Evolutionary conservation across 2,329 filamentous ascomycete species (phyloP).

Genomic region (Epichloe uncinata): DNA sequence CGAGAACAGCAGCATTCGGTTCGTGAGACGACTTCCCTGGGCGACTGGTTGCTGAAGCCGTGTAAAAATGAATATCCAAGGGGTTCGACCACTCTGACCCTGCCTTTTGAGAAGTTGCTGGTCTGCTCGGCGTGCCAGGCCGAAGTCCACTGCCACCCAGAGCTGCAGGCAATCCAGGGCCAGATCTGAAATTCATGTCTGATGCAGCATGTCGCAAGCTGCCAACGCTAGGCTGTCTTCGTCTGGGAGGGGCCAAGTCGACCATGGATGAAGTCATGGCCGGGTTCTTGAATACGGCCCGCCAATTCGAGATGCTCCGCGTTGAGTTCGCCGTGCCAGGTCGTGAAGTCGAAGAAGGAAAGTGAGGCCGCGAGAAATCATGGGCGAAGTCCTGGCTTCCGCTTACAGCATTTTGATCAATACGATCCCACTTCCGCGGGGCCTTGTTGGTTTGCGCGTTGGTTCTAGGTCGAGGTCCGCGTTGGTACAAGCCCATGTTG

Average conservation of each 20-base stretch:
- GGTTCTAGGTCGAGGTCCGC: slow-evolving; percentile 1
- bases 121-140: slow-evolving; percentile 13
- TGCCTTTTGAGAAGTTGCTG: slow-evolving; percentile 19
- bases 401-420: slow-evolving; percentile 20
- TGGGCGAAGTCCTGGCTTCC: slow-evolving; percentile 25
- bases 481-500: background rate
- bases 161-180: slow-evolving; percentile 19
- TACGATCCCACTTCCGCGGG: slow-evolving; percentile 16
- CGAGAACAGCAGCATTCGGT: background rate
- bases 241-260: slow-evolving; percentile 24
- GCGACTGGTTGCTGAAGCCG: slow-evolving; percentile 11
- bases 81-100: slow-evolving; percentile 32
- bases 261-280: slow-evolving; percentile 30
- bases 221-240: slow-evolving; percentile 15
- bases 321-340: slow-evolving; percentile 28
- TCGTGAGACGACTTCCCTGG: background rate
- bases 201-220: slow-evolving; percentile 23
- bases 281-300: slow-evolving; percentile 24
- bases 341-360: slow-evolving; percentile 15
- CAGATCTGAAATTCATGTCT: slow-evolving; percentile 23
- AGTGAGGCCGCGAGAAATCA: slow-evolving; percentile 22
- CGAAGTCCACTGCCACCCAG: slow-evolving; percentile 17
- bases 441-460: slow-evolving; percentile 9
- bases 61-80: slow-evolving; percentile 32
- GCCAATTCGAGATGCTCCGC: slow-evolving; percentile 15